A percentile compares a stretch with the other conserved stretches of the same genome.
Conservation (phyloP, 352 stramenopile species). For the Phytophthora pinifolia region DNA sequence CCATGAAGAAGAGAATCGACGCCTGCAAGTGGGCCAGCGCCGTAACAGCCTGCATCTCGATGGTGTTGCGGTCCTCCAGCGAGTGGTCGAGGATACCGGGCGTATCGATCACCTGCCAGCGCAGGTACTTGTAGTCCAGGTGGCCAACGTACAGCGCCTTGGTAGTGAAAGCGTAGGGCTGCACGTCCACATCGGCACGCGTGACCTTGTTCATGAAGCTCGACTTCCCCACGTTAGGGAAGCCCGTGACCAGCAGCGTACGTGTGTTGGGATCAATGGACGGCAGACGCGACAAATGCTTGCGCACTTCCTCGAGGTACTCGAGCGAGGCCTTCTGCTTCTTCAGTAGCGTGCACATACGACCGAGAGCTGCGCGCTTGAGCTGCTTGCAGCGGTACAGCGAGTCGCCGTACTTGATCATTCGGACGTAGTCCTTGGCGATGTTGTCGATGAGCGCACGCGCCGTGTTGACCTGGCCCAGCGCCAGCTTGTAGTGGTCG, state of each 20-base stretch:
- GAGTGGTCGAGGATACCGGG: conserved; percentile 99
- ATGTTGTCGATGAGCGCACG: conserved; percentile 98
- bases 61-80: conserved; percentile 99
- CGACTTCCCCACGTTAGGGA: conserved; percentile 99
- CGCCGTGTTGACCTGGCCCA: conserved; percentile 99
- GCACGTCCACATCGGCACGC: conserved; percentile 98
- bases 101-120: conserved; percentile 99
- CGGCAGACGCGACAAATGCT: conserved; percentile 98
- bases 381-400: conserved; percentile 99
- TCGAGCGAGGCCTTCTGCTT: conserved; percentile 98
- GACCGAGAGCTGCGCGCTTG: conserved; percentile 98
- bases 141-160: conserved; percentile 99
- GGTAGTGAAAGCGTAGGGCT: conserved; percentile 99
- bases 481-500: conserved; percentile 99
- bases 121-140: conserved; percentile 99
- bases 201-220: conserved; percentile 99
- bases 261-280: conserved; percentile 99
- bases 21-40: conserved; percentile 98
- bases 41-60: conserved; percentile 99
- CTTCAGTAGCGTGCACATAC: conserved; percentile 99
- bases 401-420: conserved; percentile 99
- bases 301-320: conserved; percentile 97
- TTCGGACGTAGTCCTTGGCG: conserved; percentile 98
- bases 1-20: conserved; percentile 99
- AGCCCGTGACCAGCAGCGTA: conserved; percentile 98